Conservation (phyloP, 1,284 basidiomycete genomes). For the Papiliotrema laurentii region DNA sequence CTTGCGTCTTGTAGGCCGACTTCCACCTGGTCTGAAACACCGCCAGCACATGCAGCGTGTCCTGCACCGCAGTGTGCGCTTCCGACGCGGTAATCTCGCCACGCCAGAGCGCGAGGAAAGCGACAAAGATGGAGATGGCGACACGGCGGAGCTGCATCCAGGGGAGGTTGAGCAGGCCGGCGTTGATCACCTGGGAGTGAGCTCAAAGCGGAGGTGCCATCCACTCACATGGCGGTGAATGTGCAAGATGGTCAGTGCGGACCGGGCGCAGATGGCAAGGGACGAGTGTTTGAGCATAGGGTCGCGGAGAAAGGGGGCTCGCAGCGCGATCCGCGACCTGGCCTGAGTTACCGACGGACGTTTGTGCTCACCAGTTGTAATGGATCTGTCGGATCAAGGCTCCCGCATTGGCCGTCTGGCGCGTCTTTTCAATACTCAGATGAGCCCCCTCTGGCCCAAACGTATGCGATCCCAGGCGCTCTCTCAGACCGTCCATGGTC, state of each 20-base stretch:
- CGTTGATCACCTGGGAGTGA: constrained; percentile 12
- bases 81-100: constrained; percentile 11
- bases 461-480: constrained; percentile 11
- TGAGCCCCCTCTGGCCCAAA: no score
- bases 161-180: constrained; percentile 18
- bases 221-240: constrained; percentile 1
- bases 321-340: constrained; percentile 16
- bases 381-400: constrained; percentile 19
- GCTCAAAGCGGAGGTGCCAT: constrained; percentile 3
- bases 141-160: constrained; percentile 24
- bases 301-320: constrained; percentile 11
- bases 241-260: not conserved
- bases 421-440: no score
- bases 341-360: not conserved
- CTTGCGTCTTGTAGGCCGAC: constrained; percentile 4
- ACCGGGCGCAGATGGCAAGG: constrained; percentile 9
- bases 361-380: constrained; percentile 14
- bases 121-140: constrained; percentile 13
- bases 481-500: constrained; percentile 10
- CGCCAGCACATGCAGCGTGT: constrained; percentile 7
- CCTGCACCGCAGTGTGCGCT: constrained; percentile 7
- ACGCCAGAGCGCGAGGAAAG: constrained; percentile 14
- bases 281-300: constrained; percentile 14
- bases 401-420: constrained; percentile 9
- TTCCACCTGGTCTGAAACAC: constrained; percentile 15